Evolutionary conservation across 1,139 yeast species (phyloP), one percentile per base, ranked within the genome.

Genomic region (Geotrichum aggregatum): DNA sequence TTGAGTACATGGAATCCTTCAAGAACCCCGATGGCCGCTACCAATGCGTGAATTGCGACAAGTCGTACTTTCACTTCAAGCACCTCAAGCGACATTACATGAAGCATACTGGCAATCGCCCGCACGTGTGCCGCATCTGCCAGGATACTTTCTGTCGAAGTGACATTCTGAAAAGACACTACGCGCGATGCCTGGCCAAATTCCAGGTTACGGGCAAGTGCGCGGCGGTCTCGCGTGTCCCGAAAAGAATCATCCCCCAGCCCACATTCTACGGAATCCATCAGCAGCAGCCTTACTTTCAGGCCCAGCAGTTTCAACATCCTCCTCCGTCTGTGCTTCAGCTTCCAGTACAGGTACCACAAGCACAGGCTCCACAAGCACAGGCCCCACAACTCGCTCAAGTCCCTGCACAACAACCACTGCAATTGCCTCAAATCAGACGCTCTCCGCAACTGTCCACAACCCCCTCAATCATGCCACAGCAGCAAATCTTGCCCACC

Each of bases 161-260:
- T 24, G 58, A 55, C 44, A 51, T 55, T 33, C 41, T 54, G 22
- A 53, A 54, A 44, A 50, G 58, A 3, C 58, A 55, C 44, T 57
- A 58, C 40, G 55, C 59, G 39, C 52, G 63, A 26, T 61, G 64
- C 46, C 49, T 58, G 10, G 31, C 54, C 34, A 61, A 59, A 49
- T 54, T 56, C 26, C 53, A 49, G 18, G 51, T 51, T 8, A 59
- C 63, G 18, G 63, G 61, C 8, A 54, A 52, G 24, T 51, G 58
- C 40, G 52, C 62, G 5, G 52, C 53, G n/a, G 56, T 50, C 21
- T 55, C 60, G 19, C 34, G 62, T 34, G 61, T 59, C 24, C 63
- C 63, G 2, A 60, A 59, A 47, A 45, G 54, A 26, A 35, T 50
- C 16, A 18, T 47, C 8, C 51, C 50, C n/a, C 47, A 42, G 31